Percentiles rank a stretch among this genome's conserved stretches.
Conservation (phyloP, 2,329 filamentous ascomycete species). For the Colletotrichum shisoi region DNA sequence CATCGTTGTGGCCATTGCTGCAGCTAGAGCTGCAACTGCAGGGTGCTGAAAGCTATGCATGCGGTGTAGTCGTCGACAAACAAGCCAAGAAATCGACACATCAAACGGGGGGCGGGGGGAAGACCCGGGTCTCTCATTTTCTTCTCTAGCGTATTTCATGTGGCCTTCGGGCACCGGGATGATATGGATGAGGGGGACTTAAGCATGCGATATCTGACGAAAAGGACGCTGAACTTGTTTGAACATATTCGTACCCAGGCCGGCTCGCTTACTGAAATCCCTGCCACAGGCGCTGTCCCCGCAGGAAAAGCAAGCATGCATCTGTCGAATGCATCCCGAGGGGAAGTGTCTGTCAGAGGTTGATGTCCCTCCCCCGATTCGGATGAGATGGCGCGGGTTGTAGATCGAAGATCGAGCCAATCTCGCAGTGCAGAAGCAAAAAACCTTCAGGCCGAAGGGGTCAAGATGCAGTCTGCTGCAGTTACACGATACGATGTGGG, state of each 20-base stretch:
- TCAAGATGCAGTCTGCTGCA: not conserved
- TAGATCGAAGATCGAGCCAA: slow-evolving; percentile 24
- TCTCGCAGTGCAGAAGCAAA: slow-evolving; percentile 19
- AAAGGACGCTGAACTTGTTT: slow-evolving; percentile 2
- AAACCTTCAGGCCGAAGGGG: not conserved
- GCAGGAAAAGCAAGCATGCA: slow-evolving; percentile 27
- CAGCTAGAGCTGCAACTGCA: slow-evolving; percentile 10
- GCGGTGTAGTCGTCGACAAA: not conserved
- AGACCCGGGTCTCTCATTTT: slow-evolving; percentile 11
- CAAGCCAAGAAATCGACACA: not conserved
- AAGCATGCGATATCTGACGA: slow-evolving; percentile 30
- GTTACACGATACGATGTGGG: slow-evolving; percentile 14
- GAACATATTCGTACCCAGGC: slow-evolving; percentile 10
- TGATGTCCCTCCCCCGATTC: slow-evolving; percentile 1
- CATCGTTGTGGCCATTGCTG: not conserved
- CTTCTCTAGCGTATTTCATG: slow-evolving; percentile 7
- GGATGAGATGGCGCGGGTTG: slow-evolving; percentile 1
- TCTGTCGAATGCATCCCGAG: slow-evolving; percentile 13
- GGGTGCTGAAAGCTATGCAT: not conserved
- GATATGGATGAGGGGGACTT: slow-evolving; percentile 3
- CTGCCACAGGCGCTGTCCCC: not conserved
- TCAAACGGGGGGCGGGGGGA: not conserved
- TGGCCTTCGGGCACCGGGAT: slow-evolving; percentile 20
- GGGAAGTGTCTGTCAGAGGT: slow-evolving; percentile 8
- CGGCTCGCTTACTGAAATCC: slow-evolving; percentile 9